phyloP scores from a whole-genome alignment of 495 filamentous ascomycete species.

The Lasiosphaeris hirsuta region DNA sequence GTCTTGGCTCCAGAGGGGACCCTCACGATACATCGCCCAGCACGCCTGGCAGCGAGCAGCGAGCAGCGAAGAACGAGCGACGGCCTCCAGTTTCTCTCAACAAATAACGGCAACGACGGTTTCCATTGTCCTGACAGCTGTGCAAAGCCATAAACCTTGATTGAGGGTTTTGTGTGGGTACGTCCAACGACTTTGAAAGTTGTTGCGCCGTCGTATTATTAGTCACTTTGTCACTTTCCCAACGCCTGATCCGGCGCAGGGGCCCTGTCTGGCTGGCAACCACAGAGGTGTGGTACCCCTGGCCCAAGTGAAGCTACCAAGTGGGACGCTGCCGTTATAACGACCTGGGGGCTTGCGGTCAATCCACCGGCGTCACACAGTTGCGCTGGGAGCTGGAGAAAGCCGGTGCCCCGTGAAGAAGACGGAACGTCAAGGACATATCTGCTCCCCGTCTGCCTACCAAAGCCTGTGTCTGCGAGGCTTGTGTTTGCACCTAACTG shows the following conservation, averaged over 20 bases:
- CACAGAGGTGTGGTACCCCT: not conserved
- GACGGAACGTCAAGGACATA: conserved; percentile 3
- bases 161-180: not conserved
- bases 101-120: no score
- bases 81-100: no score
- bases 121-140: no score
- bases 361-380: conserved; percentile 13
- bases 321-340: conserved; percentile 11
- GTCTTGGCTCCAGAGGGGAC: not conserved
- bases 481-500: conserved; percentile 4
- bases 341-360: conserved; percentile 3
- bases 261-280: not conserved
- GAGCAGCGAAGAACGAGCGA: not conserved
- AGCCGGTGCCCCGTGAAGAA: conserved; percentile 9
- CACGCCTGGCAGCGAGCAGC: not conserved
- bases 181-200: no score
- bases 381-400: conserved; percentile 1
- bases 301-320: not conserved
- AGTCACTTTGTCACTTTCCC: not conserved
- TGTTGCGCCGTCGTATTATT: not conserved
- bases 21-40: not conserved
- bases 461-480: not conserved
- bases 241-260: not conserved
- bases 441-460: not conserved
- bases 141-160: no score